These are phyloP conservation scores for Cladophialophora psammophila DNA, from an alignment of 2,329 filamentous ascomycete genomes.

Conservation along the genomic window DNA sequence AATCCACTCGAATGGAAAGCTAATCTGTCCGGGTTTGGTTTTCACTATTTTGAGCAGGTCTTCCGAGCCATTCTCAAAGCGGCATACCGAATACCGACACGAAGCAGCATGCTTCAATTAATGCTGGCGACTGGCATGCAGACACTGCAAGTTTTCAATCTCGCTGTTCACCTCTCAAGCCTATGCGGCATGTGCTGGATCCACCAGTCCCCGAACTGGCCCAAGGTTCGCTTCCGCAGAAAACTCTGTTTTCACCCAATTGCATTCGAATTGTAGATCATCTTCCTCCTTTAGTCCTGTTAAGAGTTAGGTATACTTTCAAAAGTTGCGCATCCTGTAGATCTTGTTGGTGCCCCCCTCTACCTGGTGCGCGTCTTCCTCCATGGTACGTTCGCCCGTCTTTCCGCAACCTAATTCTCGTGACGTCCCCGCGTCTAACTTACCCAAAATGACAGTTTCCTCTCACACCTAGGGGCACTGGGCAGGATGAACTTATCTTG, in stretches of 20 bases:
- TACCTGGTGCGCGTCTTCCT: background rate
- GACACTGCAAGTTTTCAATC: background rate
- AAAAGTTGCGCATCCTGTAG: background rate
- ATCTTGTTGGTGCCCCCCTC: background rate
- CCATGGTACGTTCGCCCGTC: background rate
- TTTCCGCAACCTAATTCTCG: background rate
- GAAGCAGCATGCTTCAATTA: background rate
- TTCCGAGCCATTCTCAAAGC: background rate
- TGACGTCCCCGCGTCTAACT: background rate
- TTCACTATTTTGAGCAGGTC: background rate
- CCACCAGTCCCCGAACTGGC: slow-evolving; percentile 8
- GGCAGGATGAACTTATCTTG: too few relatives aligned
- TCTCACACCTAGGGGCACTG: too few relatives aligned
- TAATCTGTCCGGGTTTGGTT: background rate
- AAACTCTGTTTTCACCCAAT: slow-evolving; percentile 7
- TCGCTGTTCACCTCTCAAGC: background rate
- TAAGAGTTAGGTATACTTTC: background rate
- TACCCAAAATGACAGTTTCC: background rate
- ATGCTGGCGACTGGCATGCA: too few relatives aligned
- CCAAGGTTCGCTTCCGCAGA: slow-evolving; percentile 15
- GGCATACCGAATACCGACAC: background rate
- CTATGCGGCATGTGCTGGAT: background rate
- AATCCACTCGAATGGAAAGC: background rate
- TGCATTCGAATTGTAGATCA: background rate
- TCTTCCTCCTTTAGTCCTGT: background rate